Conservation (phyloP, 169 alveolate genomes). For the Plasmodium gaboni region DNA sequence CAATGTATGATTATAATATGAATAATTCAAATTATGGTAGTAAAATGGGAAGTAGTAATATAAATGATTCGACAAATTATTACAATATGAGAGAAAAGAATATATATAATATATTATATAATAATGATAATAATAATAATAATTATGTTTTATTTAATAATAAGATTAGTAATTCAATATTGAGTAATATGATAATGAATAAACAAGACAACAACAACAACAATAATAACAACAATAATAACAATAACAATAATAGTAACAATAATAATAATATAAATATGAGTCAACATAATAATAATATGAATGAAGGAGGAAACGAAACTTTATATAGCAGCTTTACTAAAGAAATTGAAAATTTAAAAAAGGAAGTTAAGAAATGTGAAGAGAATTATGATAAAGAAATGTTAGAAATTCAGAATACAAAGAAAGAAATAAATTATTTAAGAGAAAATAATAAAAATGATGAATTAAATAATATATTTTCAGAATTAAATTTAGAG, state of each 20-base stretch:
- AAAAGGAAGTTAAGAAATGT: conserved; percentile 32
- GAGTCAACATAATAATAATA: background rate
- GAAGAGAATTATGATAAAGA: conserved; percentile 59
- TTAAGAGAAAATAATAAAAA: conserved; percentile 47
- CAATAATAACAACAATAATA: background rate
- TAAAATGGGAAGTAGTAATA: background rate
- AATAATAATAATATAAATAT: background rate
- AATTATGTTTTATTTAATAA: no score
- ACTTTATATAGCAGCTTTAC: conserved; percentile 13
- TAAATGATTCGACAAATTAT: no score
- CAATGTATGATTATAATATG: background rate
- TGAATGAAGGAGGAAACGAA: conserved; percentile 13
- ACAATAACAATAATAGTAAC: background rate
- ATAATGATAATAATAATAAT: no score
- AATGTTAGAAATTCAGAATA: conserved; percentile 55
- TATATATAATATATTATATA: no score
- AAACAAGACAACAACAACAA: background rate
- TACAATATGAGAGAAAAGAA: no score
- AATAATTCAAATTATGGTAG: background rate
- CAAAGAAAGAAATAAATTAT: conserved; percentile 48
- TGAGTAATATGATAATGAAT: no score
- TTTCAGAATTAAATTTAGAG: conserved; percentile 26
- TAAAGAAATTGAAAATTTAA: conserved; percentile 40
- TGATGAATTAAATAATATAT: conserved; percentile 37
- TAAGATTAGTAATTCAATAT: no score